phyloP scores from a whole-genome alignment of 139 green algal species.

The Auxenochlorella pyrenoidosa region DNA sequence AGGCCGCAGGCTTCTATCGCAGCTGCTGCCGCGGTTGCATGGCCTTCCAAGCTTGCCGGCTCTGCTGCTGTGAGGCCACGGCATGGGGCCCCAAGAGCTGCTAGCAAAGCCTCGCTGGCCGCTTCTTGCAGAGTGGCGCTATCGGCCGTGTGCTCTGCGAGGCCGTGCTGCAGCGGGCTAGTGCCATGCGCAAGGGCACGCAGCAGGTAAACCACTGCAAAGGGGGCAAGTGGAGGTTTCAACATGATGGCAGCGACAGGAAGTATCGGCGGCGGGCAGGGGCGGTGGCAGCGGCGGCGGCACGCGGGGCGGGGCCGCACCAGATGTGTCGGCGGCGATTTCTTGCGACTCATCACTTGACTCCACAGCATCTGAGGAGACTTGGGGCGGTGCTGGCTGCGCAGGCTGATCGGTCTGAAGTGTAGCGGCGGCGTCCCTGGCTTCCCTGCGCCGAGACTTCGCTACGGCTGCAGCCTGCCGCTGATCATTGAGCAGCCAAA shows the following conservation, averaged over 20 bases:
- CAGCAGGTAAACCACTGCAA: background rate
- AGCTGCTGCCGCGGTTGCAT: background rate
- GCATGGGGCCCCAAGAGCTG: background rate
- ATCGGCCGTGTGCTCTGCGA: background rate
- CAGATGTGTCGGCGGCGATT: background rate
- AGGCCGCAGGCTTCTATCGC: background rate
- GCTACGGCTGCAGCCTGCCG: background rate
- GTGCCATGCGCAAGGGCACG: background rate
- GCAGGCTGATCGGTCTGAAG: background rate
- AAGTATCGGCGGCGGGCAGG: background rate
- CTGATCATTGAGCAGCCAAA: background rate
- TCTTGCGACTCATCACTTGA: background rate
- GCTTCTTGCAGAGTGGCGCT: background rate
- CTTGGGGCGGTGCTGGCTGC: background rate
- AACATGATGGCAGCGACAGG: background rate
- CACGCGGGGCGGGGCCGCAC: background rate
- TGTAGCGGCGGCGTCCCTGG: background rate
- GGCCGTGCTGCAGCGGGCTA: background rate
- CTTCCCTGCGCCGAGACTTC: background rate
- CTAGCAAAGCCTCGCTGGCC: conserved; percentile 2
- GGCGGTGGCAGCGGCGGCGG: background rate
- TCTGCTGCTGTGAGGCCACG: no score
- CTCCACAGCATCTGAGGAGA: no score
- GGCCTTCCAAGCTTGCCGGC: background rate
- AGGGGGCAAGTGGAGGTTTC: background rate